Percentiles rank a stretch among this genome's conserved stretches.
These are phyloP conservation scores for Clitoria ternatea DNA, from an alignment of 306 rosid species.

Conservation along the genomic window DNA sequence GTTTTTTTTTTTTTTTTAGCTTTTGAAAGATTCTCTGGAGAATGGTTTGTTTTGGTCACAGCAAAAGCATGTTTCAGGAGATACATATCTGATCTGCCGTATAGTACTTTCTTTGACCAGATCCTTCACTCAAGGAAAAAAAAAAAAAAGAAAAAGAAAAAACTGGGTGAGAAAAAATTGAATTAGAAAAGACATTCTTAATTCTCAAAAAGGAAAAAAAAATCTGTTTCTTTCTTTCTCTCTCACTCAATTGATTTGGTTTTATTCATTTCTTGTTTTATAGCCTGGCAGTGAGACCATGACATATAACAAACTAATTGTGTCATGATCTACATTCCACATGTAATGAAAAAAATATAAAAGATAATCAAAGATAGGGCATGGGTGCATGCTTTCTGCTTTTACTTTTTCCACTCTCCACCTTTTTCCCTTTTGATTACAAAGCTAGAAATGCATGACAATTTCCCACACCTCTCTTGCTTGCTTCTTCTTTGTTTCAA, in stretches of 20 bases:
- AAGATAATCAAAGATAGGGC: conserved; percentile 19
- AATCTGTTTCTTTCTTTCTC: background rate
- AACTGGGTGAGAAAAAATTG: background rate
- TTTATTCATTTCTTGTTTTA: background rate
- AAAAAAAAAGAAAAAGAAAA: background rate
- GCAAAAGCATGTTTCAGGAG: conserved; percentile 48
- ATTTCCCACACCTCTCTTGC: conserved; percentile 2
- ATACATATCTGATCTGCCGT: conserved; percentile 36
- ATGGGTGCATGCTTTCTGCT: conserved; percentile 20
- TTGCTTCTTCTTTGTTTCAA: background rate
- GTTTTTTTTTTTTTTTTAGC: background rate
- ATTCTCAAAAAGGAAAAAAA: background rate
- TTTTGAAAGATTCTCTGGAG: conserved; percentile 34
- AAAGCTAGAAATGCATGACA: conserved; percentile 25
- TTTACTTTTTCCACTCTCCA: conserved; percentile 9
- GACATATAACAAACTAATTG: conserved; percentile 54
- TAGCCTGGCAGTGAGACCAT: conserved; percentile 26
- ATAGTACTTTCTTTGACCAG: conserved; percentile 61
- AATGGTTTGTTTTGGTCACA: conserved; percentile 37
- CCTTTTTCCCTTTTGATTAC: conserved; percentile 8
- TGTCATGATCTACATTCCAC: conserved; percentile 38
- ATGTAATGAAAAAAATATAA: conserved; percentile 34
- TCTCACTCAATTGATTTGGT: background rate
- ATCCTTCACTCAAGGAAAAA: conserved; percentile 32
- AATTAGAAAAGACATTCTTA: background rate